Conservation (phyloP, 2,329 filamentous ascomycete species). For the Tolypocladium album region DNA sequence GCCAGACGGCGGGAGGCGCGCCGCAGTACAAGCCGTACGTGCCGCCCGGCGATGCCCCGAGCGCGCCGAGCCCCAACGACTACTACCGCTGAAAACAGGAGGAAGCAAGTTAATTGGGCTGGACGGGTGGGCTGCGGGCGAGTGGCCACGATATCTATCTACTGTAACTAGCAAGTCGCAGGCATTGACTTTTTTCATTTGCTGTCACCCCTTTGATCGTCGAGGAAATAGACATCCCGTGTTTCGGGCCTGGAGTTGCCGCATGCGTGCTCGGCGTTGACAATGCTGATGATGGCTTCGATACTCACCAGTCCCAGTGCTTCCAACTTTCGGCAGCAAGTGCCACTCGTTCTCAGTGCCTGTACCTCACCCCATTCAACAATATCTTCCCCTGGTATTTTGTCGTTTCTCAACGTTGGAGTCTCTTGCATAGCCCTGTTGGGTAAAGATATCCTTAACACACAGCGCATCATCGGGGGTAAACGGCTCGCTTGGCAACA, state of each 20-base stretch:
- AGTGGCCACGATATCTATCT: not conserved
- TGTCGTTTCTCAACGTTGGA: accelerated
- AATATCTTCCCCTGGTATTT: not conserved
- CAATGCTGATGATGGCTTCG: not conserved
- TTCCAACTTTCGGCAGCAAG: not conserved
- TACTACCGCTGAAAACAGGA: conserved; percentile 37
- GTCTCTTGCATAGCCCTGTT: not conserved
- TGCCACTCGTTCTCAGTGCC: too few relatives aligned
- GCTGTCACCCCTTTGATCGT: not conserved
- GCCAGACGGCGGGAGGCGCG: conserved; percentile 25
- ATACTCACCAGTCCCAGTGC: not conserved
- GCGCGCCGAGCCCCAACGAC: conserved; percentile 41
- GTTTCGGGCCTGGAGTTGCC: not conserved
- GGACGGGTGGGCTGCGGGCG: not conserved
- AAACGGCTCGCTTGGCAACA: not conserved
- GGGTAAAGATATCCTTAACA: too few relatives aligned
- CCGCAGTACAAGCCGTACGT: conserved; percentile 52
- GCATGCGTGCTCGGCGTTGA: not conserved
- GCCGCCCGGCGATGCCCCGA: conserved; percentile 34
- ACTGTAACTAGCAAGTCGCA: not conserved
- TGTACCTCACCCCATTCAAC: too few relatives aligned
- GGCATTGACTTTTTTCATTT: not conserved
- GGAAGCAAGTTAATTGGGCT: too few relatives aligned
- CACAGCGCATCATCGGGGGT: not conserved
- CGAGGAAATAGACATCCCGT: not conserved